Conservation (phyloP, 169 alveolate genomes). For the Plasmodium falciparum region DNA sequence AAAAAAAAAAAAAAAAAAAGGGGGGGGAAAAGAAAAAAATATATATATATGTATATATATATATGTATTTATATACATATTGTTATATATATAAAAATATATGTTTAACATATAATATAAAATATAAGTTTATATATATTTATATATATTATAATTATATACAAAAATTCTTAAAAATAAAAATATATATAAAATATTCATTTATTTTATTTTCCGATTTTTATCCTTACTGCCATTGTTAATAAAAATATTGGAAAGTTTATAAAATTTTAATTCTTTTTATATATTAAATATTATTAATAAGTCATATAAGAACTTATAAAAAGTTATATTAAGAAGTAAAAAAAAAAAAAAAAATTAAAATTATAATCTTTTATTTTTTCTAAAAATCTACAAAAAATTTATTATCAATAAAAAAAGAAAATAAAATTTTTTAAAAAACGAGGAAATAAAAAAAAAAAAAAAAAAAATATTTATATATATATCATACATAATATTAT, state of each 20-base stretch:
- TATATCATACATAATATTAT: background rate
- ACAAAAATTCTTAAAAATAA: background rate
- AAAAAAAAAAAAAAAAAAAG: background rate
- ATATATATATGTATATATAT: constrained; percentile 16
- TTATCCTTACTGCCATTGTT: constrained; percentile 66
- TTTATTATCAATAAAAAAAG: constrained; percentile 9
- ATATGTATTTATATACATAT: background rate
- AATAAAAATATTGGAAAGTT: background rate
- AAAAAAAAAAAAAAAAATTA: background rate
- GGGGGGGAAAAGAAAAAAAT: background rate
- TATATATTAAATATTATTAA: background rate
- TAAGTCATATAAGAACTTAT: no score
- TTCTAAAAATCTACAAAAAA: background rate
- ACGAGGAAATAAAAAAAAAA: constrained; percentile 2
- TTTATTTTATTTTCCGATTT: background rate
- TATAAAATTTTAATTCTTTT: background rate
- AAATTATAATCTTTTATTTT: constrained; percentile 1
- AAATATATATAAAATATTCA: background rate
- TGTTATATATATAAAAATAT: background rate
- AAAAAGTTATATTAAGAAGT: no score
- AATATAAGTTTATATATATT: constrained; percentile 5
- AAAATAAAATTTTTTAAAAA: background rate
- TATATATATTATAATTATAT: constrained; percentile 18
- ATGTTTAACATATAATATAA: background rate
- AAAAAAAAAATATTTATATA: background rate